Evolutionary conservation across 306 rosid genomes (phyloP), one percentile per base, ranked within the genome.

Genomic region (Ormosia semicastrata): DNA sequence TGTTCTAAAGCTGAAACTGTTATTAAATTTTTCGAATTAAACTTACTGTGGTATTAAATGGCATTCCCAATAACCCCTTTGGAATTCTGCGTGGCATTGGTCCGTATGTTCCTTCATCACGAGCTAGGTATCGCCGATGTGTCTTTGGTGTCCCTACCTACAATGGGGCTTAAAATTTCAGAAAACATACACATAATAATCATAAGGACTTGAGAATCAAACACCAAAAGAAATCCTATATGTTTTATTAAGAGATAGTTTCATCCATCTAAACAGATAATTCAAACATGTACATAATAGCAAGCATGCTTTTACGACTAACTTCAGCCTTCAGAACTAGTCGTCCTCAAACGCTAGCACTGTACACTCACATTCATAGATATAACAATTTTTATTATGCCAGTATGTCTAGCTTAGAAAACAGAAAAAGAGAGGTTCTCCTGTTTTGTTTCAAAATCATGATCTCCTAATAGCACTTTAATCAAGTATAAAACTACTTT

Each of bases 101-200:
- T 81, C 99, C 97, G 0, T 95, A 95, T 40, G 99, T 95, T 73
- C 99, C 98, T 81, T 85, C 73, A 8, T 86, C 93, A 44, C 98
- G 94, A 63, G 99, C 99, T 73, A 95, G 83, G 89, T 77, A 95
- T 59, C 98, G 89, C 77, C 92, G 81, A 81, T 93, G 98, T 67
- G 98, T 95, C 92, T 92, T 95, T 37, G 98, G 99, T 76, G 98
- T 92, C 77, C 98, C 99, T 46, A 95, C 92, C 99, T 93, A 71
- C 83, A 83, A 76, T n/a, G 58, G 53, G 39, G 44, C 14, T 56
- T 49, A 62, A 65, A 47, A 37, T 46, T 78, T 78, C 46, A 82
- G 60, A 87, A 44, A 82, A n/a, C 65, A 50, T 39, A 57, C 44
- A 43, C 29, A 75, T 9, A 9, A 75, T 9, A 9, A 34, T 44